These are phyloP conservation scores for Candida yuanshanica DNA, from an alignment of 805 yeast genomes.

Conservation along the genomic window DNA sequence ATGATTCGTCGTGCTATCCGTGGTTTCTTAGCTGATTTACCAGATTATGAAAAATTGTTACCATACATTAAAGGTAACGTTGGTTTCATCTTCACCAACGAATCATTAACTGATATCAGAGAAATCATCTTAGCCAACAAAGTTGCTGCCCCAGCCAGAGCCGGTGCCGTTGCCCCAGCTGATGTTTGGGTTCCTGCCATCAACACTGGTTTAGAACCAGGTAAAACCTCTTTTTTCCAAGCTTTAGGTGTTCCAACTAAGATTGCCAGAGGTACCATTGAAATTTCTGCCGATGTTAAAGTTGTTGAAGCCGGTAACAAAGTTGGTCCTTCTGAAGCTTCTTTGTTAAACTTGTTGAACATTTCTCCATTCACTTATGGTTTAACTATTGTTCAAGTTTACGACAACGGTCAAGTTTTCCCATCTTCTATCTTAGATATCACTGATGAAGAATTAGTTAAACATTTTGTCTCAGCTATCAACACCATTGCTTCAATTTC, in stretches of 20 bases:
- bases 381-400: conserved; percentile 93
- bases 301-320: conserved; percentile 80
- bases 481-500: conserved; percentile 93
- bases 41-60: conserved; percentile 91
- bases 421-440: conserved; percentile 95
- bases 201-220: conserved; percentile 99
- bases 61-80: conserved; percentile 97
- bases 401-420: conserved; percentile 98
- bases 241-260: conserved; percentile 99
- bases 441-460: conserved; percentile 93
- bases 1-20: conserved; percentile 99
- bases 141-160: conserved; percentile 99
- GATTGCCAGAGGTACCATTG: conserved; percentile 99
- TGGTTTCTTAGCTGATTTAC: conserved; percentile 88
- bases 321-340: conserved; percentile 99
- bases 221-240: conserved; percentile 99
- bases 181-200: conserved; percentile 98
- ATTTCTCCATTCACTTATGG: conserved; percentile 99
- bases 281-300: conserved; percentile 94
- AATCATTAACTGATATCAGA: conserved; percentile 87
- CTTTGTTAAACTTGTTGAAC: conserved; percentile 98
- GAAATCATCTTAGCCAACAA: conserved; percentile 83
- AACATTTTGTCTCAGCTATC: conserved; percentile 89
- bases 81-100: conserved; percentile 99
- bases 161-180: conserved; percentile 98